Conservation (phyloP, 163 green algal genomes). For the Prototheca stagnorum region DNA sequence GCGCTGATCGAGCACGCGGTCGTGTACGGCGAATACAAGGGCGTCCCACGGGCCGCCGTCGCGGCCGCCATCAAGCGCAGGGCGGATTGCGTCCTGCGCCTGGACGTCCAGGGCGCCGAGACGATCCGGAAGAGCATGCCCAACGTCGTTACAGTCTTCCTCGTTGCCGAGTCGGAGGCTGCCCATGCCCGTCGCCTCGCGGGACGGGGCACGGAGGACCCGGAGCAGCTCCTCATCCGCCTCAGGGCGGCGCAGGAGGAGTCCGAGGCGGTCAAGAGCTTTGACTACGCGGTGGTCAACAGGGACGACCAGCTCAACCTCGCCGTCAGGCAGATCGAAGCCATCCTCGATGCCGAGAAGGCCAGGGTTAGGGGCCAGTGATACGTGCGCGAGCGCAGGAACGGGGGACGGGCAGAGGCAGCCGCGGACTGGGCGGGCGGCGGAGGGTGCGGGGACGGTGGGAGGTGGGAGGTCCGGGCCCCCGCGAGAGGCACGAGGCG, state of each 20-base stretch:
- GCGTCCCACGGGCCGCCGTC: constrained; percentile 56
- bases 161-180: constrained; percentile 18
- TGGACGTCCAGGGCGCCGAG: constrained; percentile 69
- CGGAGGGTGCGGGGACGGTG: not conserved
- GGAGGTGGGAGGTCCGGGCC: too few species aligned
- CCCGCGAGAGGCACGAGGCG: too few species aligned
- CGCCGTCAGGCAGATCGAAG: constrained; percentile 42
- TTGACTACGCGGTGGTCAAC: constrained; percentile 67
- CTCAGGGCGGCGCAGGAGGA: constrained; percentile 7
- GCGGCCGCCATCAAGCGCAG: constrained; percentile 41
- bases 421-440: too few species aligned
- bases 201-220: not conserved
- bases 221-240: constrained; percentile 1
- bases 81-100: constrained; percentile 72
- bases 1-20: constrained; percentile 83
- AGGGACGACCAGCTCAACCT: constrained; percentile 51
- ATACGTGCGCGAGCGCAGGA: too few species aligned
- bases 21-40: constrained; percentile 95
- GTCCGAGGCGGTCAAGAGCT: not conserved
- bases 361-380: too few species aligned
- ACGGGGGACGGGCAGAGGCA: too few species aligned
- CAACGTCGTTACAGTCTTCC: constrained; percentile 64
- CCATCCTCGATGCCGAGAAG: constrained; percentile 68
- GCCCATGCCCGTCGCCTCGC: not conserved
- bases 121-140: constrained; percentile 66